A percentile compares a stretch with the other conserved stretches of the same genome.
These are phyloP conservation scores for Trapa incisa DNA, from an alignment of 345 rosid genomes.

Conservation along the genomic window DNA sequence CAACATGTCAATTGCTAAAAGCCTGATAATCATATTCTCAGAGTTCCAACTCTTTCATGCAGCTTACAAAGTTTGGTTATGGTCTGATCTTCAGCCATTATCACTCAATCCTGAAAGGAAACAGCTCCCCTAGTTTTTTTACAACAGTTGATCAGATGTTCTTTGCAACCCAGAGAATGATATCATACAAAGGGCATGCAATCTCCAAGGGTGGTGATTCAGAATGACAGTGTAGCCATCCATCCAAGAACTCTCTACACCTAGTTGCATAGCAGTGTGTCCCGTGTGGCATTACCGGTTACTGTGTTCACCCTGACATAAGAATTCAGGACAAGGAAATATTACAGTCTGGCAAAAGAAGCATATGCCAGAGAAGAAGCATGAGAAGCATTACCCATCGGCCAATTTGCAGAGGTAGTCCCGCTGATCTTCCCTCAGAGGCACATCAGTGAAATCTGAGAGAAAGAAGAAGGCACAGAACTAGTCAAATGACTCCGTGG, in stretches of 20 bases:
- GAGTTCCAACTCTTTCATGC: no score
- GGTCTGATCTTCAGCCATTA: no score
- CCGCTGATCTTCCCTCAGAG: constrained; percentile 80
- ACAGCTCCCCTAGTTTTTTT: no score
- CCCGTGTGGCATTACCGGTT: constrained; percentile 76
- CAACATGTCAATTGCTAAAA: no score
- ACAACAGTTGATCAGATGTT: no score
- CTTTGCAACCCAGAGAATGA: neutral
- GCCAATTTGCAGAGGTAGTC: constrained; percentile 79
- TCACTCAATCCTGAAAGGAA: no score
- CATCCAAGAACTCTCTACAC: no score
- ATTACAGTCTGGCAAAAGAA: neutral
- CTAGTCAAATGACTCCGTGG: neutral
- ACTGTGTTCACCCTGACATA: constrained; percentile 48
- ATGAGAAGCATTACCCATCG: constrained; percentile 46
- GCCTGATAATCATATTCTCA: no score
- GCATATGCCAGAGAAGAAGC: neutral
- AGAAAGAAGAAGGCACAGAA: constrained; percentile 1
- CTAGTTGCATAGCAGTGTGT: constrained; percentile 70
- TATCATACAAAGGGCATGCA: neutral
- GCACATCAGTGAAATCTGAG: constrained; percentile 91
- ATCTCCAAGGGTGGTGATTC: neutral
- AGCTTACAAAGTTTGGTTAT: no score
- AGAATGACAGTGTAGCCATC: neutral
- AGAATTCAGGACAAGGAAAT: neutral